phyloP scores from a whole-genome alignment of 2,329 filamentous ascomycete genomes.

The Apiospora koreana region DNA sequence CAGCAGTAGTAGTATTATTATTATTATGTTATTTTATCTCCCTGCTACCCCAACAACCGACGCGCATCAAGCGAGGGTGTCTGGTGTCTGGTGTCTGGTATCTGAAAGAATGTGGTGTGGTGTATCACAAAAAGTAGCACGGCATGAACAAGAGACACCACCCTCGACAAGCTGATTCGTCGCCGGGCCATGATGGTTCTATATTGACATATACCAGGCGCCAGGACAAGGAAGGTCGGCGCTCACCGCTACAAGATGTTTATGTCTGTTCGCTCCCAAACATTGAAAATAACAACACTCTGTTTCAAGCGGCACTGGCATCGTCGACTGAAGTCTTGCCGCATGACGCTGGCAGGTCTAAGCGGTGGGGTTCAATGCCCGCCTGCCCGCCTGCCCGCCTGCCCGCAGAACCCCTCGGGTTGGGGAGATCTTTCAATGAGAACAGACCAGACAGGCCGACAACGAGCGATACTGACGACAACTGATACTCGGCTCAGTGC shows the following conservation, averaged over 20 bases:
- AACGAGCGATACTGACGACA: not conserved
- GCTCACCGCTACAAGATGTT: slow-evolving; percentile 3
- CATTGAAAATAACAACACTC: not conserved
- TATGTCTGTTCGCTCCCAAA: not conserved
- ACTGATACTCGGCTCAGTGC: not conserved
- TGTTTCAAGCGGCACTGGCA: not conserved
- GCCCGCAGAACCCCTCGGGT: not conserved
- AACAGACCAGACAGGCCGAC: not conserved
- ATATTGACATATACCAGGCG: not conserved
- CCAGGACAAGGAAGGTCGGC: not conserved
- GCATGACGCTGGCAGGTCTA: slow-evolving; percentile 4
- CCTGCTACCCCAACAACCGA: slow-evolving; percentile 6
- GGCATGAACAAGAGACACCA: slow-evolving; percentile 1
- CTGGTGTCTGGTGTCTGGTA: not conserved
- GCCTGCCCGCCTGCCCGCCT: not conserved
- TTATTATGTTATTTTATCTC: not conserved
- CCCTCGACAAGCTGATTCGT: not conserved
- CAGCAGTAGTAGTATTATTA: not conserved
- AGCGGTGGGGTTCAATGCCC: slow-evolving; percentile 8
- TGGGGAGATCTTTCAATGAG: not conserved
- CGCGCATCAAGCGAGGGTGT: slow-evolving; percentile 2
- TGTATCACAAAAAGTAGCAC: slow-evolving; percentile 8
- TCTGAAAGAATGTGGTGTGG: not conserved
- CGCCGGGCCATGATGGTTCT: not conserved
- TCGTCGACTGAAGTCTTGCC: not conserved